phyloP scores from a whole-genome alignment of 1,284 basidiomycete genomes.

The Cutaneotrichosporon sp. region DNA sequence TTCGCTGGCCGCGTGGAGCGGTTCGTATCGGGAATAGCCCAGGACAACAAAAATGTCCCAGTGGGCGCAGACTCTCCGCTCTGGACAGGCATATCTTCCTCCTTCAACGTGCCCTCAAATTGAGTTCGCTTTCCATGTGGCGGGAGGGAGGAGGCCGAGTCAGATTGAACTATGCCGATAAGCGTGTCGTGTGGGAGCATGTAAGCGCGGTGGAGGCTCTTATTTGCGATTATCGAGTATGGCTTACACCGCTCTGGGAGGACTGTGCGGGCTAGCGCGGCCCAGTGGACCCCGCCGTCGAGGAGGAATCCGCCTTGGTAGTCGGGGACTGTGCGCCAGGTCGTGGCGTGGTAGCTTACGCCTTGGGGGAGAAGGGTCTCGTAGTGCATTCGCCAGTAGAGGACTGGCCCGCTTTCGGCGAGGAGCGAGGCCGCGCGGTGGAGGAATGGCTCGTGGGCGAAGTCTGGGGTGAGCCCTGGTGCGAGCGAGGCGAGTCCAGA shows the following conservation, averaged over 20 bases:
- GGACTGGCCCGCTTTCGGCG: constrained; percentile 60
- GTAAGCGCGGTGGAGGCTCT: constrained; percentile 66
- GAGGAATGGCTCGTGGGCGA: constrained; percentile 66
- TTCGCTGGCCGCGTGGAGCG: constrained; percentile 23
- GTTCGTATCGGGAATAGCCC: constrained; percentile 39
- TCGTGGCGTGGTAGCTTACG: constrained; percentile 73
- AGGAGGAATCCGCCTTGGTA: constrained; percentile 66
- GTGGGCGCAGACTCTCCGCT: constrained; percentile 38
- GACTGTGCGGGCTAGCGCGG: constrained; percentile 42
- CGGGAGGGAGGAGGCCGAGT: constrained; percentile 60
- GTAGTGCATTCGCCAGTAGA: constrained; percentile 53
- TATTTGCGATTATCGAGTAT: constrained; percentile 62
- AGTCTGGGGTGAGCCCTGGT: constrained; percentile 54
- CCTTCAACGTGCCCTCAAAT: constrained; percentile 14
- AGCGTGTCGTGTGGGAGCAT: constrained; percentile 72
- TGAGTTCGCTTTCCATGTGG: constrained; percentile 56
- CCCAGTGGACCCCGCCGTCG: constrained; percentile 51
- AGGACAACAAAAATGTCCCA: constrained; percentile 44
- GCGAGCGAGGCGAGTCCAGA: background rate
- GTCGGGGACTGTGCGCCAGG: constrained; percentile 78
- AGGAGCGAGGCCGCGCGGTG: constrained; percentile 58
- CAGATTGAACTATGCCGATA: constrained; percentile 58
- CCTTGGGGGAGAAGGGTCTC: constrained; percentile 63
- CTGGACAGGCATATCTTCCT: constrained; percentile 28
- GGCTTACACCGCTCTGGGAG: constrained; percentile 43